Conservation (phyloP, 768 basidiomycete genomes). For the Sistotremastrum niveocremeum region DNA sequence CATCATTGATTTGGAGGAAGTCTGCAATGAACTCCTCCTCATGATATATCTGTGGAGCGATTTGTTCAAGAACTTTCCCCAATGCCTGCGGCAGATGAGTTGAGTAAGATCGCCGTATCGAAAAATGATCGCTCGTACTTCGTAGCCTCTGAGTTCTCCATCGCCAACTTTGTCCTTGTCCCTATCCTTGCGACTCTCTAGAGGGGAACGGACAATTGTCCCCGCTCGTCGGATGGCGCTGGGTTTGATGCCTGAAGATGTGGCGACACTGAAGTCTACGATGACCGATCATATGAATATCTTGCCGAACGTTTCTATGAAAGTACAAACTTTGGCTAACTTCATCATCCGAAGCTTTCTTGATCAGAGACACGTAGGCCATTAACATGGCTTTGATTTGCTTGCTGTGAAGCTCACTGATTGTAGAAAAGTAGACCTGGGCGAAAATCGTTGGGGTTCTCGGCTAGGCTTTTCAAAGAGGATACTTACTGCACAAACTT, state of each 20-base stretch:
- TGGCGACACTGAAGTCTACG: constrained; percentile 33
- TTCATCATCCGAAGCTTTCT: constrained; percentile 59
- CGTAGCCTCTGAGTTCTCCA: constrained; percentile 54
- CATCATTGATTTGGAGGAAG: constrained; percentile 85
- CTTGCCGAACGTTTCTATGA: neutral
- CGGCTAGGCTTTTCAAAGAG: neutral
- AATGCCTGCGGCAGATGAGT: constrained; percentile 41
- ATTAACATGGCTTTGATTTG: constrained; percentile 70
- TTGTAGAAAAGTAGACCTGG: constrained; percentile 83
- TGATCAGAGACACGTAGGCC: constrained; percentile 43
- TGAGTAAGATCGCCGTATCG: too few species aligned
- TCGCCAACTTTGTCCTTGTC: constrained; percentile 45
- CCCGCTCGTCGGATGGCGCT: constrained; percentile 67
- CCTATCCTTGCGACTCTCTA: constrained; percentile 40
- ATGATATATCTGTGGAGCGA: constrained; percentile 58
- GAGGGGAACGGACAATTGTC: constrained; percentile 69
- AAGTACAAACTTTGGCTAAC: constrained; percentile 45
- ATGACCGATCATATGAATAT: neutral
- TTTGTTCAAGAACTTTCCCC: constrained; percentile 56
- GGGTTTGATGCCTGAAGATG: constrained; percentile 24
- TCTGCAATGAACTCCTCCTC: constrained; percentile 85
- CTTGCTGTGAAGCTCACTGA: constrained; percentile 65
- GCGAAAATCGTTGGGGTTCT: neutral
- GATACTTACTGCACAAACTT: constrained; percentile 70
- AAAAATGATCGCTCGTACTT: constrained; percentile 18